Evolutionary conservation across 768 basidiomycete species (phyloP), one percentile per base, ranked within the genome.

Genomic region (Tricholoma bakamatsutake): DNA sequence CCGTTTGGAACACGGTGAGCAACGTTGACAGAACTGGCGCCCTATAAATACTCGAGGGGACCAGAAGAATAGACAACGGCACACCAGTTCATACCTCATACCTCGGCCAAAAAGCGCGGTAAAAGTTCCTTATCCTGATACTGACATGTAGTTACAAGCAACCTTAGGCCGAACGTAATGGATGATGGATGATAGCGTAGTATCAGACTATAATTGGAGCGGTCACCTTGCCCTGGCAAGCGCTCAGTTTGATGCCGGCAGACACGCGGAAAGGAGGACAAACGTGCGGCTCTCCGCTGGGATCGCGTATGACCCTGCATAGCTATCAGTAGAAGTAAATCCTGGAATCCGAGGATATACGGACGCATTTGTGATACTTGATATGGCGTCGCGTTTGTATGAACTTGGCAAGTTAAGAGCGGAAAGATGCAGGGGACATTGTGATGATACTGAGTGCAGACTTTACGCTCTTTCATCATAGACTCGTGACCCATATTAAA

Each of bases 161-260:
- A 43, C 1, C 21, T 43, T 8, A 24, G 42, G 21, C 18, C 3
- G 10, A 24, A 21, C 13, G 5, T 18, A 10, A 40, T 18, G 39
- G n/a, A 40, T 40, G 42, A 24, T 13, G 42, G 8, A 5, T 1
- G 3, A 10, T 10, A 9, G n/a, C n/a, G n/a, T n/a, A n/a, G n/a
- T 43, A 43, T 21, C 42, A 43, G 18, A 18, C 42, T 65, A 73
- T 64, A 15, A 69, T 62, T 5, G 72, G 72, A 1, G 67, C 62
- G 6, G 73, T 43, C 31, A 64, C 67, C 53, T 73, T 73, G 59
- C 71, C 70, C 52, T 73, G 71, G 49, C 73, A 66, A 1, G 64
- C 64, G 28, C 65, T 65, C 34, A 73, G 55, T 33, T 66, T 67
- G 18, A 69, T 69, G 2, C 70, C 72, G 35, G 68, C 71, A 10